Percentiles rank a stretch among this genome's conserved stretches.
phyloP scores from a whole-genome alignment of 1,139 yeast species.

The Casaregolazyma lundiana region DNA sequence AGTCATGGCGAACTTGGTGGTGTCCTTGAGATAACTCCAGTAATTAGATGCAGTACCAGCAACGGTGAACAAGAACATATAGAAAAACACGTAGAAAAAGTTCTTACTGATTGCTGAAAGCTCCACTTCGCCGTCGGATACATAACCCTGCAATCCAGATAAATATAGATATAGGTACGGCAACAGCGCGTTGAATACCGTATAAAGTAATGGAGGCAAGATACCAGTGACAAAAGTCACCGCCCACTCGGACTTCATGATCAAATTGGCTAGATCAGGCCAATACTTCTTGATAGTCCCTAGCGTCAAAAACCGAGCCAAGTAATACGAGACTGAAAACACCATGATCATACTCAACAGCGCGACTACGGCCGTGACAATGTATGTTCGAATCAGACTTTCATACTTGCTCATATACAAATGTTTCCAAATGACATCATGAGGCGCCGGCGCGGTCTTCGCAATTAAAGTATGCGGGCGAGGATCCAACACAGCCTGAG shows the following conservation, averaged over 20 bases:
- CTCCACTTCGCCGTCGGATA: constrained; percentile 79
- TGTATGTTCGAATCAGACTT: constrained; percentile 53
- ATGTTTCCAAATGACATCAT: constrained; percentile 79
- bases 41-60: constrained; percentile 70
- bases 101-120: constrained; percentile 73
- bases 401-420: constrained; percentile 55
- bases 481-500: constrained; percentile 84
- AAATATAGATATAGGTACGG: constrained; percentile 75
- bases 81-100: constrained; percentile 78
- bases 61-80: constrained; percentile 74
- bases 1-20: constrained; percentile 73
- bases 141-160: constrained; percentile 65
- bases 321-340: constrained; percentile 60
- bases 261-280: constrained; percentile 65
- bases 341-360: constrained; percentile 62
- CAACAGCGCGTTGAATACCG: constrained; percentile 63
- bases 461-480: constrained; percentile 68
- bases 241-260: constrained; percentile 53
- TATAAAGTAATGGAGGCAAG: constrained; percentile 70
- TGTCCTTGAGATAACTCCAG: constrained; percentile 65
- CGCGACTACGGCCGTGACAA: constrained; percentile 61
- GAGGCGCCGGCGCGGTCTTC: constrained; percentile 80
- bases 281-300: constrained; percentile 64
- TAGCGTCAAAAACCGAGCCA: constrained; percentile 67
- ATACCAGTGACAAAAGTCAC: constrained; percentile 70